Base-by-base conservation (phyloP, 1,139 yeast species). In the Hyphopichia fennica region DNA sequence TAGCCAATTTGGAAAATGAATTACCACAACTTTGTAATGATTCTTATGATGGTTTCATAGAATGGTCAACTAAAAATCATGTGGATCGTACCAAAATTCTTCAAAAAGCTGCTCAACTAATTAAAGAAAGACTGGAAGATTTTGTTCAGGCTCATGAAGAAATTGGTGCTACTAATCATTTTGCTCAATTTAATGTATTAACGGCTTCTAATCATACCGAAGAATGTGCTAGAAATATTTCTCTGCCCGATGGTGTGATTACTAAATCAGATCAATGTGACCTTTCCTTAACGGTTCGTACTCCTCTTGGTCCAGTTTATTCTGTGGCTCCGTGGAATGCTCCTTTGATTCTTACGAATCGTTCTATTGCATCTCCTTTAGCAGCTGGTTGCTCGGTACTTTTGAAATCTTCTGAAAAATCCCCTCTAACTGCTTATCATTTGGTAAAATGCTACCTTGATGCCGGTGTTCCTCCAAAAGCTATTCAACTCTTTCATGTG, bases 361-460 rank as follows among this genome's bases (percentile, higher is more conserved):
- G 79, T 43, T 58, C 75, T 2, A 60, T 74, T 3, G 49, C 60
- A 17, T 73, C 75, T 4, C 79, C 79, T 2, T 55, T 75, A 40
- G 70, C 73, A 25, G 79, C 79, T n/a, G 79, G 79, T 1, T 73
- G 79, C 48, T 71, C 78, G 0, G 78, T 75, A n/a, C 52, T 74
- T 14, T 46, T 64, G 34, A 72, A 72, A 44, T 55, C 75, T 0
- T 57, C 72, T 4, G 77, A 74, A 38, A 58, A 63, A 40, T 58
- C 76, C 2, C 68, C 77, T 0, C 43, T 45, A 31, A 39, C 60
- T 2, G 51, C 68, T 1, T 62, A 67, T 47, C 38, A 68, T 13
- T 47, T 65, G 30, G 69, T 62, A 3, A 57, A 64, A 40, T 55
- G 62, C 27, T 64, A 71, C 33, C 52, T 61, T 33, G 65, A 62